These are phyloP conservation scores for Beauveria brongniartii DNA, from an alignment of 2,329 filamentous ascomycete genomes.

Conservation along the genomic window DNA sequence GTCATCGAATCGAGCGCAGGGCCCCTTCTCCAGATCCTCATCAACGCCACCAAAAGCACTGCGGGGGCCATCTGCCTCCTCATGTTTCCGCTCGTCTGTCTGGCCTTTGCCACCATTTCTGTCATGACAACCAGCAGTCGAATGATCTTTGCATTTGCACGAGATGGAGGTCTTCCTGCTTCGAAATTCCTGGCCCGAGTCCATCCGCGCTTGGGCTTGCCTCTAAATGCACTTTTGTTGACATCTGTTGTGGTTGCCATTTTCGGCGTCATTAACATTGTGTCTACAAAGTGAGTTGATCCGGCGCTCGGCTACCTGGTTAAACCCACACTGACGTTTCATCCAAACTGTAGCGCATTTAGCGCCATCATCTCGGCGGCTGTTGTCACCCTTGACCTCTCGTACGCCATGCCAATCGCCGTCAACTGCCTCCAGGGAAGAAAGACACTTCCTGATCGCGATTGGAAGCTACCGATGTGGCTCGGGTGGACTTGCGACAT, in stretches of 20 bases:
- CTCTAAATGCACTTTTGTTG: constrained; percentile 57
- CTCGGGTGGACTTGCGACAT: constrained; percentile 29
- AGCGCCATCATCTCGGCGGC: constrained; percentile 64
- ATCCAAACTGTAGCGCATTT: constrained; percentile 44
- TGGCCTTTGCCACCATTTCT: constrained; percentile 54
- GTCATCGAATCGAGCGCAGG: constrained; percentile 49
- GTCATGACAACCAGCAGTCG: constrained; percentile 59
- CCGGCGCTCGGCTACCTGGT: too few relatives aligned
- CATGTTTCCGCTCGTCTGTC: constrained; percentile 58
- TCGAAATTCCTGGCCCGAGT: constrained; percentile 53
- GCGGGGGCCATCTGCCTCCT: constrained; percentile 55
- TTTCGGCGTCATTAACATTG: constrained; percentile 63
- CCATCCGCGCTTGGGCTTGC: constrained; percentile 52
- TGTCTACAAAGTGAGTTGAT: constrained; percentile 38
- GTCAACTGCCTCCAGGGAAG: constrained; percentile 62
- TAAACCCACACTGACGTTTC: neutral
- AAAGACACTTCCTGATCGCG: constrained; percentile 49
- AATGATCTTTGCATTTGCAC: constrained; percentile 59
- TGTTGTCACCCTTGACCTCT: constrained; percentile 63
- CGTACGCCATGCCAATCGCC: constrained; percentile 65
- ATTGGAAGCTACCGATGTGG: constrained; percentile 26
- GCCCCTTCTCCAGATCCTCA: constrained; percentile 54
- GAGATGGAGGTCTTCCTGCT: constrained; percentile 57
- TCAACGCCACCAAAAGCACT: constrained; percentile 52
- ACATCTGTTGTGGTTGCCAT: constrained; percentile 54